Conservation (phyloP, 805 yeast species). For the Torulaspora maleeae region DNA sequence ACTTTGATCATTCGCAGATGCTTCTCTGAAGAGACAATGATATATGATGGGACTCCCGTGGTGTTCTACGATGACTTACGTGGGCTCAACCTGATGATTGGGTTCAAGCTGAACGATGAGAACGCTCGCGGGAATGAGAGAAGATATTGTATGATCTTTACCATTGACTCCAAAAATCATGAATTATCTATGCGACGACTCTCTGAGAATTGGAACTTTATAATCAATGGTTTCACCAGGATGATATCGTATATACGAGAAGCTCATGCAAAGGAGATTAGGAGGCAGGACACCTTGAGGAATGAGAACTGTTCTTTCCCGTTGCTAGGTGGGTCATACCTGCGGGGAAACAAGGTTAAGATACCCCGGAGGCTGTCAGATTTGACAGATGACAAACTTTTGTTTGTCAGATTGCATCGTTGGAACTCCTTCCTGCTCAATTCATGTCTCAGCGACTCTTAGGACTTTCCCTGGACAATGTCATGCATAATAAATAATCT, state of each 20-base stretch:
- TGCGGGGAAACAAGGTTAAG: conserved; percentile 52
- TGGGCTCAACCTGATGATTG: conserved; percentile 56
- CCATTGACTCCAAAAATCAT: conserved; percentile 50
- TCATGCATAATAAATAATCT: conserved; percentile 17
- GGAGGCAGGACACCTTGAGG: conserved; percentile 27
- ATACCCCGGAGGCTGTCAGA: conserved; percentile 53
- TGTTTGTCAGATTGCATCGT: conserved; percentile 52
- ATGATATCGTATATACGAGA: conserved; percentile 41
- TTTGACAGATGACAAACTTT: conserved; percentile 49
- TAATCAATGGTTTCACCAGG: conserved; percentile 39
- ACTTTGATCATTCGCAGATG: conserved; percentile 59
- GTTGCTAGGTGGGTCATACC: conserved; percentile 38
- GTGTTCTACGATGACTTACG: conserved; percentile 57
- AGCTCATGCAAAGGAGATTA: conserved; percentile 28
- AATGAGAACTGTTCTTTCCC: conserved; percentile 40
- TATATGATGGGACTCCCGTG: conserved; percentile 55
- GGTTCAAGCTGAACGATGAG: conserved; percentile 58
- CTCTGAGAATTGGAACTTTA: conserved; percentile 51
- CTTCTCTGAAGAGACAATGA: conserved; percentile 61
- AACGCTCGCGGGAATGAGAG: conserved; percentile 74
- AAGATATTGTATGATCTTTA: conserved; percentile 56
- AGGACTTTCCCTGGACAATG: neutral
- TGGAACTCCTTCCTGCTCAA: conserved; percentile 56
- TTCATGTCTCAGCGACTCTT: conserved; percentile 10
- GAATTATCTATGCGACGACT: conserved; percentile 31